Conservation (phyloP, 495 filamentous ascomycete species). For the Astrothelium macrocarpum region DNA sequence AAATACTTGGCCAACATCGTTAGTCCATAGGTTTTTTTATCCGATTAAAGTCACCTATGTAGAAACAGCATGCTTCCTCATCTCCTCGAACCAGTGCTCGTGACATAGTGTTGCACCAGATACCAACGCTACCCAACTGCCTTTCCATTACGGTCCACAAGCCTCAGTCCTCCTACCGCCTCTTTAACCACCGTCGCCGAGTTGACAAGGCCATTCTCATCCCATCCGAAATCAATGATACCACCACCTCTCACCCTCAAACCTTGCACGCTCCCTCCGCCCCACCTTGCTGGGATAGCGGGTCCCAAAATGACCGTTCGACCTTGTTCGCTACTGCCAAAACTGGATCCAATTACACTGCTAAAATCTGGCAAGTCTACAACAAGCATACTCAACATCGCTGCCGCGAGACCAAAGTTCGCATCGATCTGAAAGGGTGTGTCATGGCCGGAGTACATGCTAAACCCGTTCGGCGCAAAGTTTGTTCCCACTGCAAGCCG, state of each 20-base stretch:
- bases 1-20: no score
- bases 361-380: conserved; percentile 12
- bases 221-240: conserved; percentile 11
- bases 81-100: no score
- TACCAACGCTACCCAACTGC: no score
- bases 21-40: no score
- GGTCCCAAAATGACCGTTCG: conserved; percentile 14
- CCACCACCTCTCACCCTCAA: conserved; percentile 14
- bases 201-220: neutral
- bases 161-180: neutral
- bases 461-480: conserved; percentile 40
- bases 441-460: conserved; percentile 35
- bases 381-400: conserved; percentile 37
- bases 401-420: conserved; percentile 43
- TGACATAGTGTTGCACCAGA: no score
- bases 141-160: neutral
- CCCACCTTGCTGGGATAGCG: conserved; percentile 13
- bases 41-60: no score
- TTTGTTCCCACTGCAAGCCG: conserved; percentile 28
- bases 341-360: neutral
- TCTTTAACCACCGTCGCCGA: neutral
- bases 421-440: conserved; percentile 47
- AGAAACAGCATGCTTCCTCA: no score
- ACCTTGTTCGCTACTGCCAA: neutral
- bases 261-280: conserved; percentile 10